These are phyloP conservation scores for Xylariaceae sp. DNA, from an alignment of 2,329 filamentous ascomycete species.

Conservation along the genomic window DNA sequence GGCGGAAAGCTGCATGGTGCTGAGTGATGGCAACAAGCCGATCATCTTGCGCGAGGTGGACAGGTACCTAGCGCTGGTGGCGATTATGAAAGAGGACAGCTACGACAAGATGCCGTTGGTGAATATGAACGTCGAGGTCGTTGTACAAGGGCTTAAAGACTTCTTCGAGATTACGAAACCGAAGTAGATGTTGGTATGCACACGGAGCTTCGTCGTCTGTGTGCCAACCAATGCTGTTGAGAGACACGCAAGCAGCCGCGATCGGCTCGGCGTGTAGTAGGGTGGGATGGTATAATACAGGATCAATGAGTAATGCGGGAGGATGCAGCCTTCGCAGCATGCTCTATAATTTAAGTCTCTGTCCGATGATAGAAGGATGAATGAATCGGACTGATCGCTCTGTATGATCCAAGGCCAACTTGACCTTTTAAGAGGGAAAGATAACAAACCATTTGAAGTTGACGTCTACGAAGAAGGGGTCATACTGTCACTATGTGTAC, in stretches of 20 bases:
- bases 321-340: background rate
- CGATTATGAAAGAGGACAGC: conserved; percentile 85
- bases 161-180: conserved; percentile 78
- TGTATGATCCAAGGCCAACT: background rate
- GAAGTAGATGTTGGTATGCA: conserved; percentile 39
- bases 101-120: conserved; percentile 85
- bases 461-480: background rate
- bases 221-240: background rate
- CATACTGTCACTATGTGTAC: background rate
- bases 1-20: conserved; percentile 72
- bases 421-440: background rate
- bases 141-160: conserved; percentile 78
- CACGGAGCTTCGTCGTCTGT: background rate
- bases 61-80: conserved; percentile 79
- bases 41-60: conserved; percentile 75
- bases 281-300: background rate
- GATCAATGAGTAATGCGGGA: background rate
- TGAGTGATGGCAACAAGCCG: conserved; percentile 68
- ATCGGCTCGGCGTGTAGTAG: background rate
- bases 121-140: conserved; percentile 85
- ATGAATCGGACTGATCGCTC: background rate
- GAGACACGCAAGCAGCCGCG: background rate
- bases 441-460: background rate
- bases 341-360: background rate
- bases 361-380: background rate